phyloP scores from a whole-genome alignment of 2,329 filamentous ascomycete genomes.

The Colletotrichum gigasporum region DNA sequence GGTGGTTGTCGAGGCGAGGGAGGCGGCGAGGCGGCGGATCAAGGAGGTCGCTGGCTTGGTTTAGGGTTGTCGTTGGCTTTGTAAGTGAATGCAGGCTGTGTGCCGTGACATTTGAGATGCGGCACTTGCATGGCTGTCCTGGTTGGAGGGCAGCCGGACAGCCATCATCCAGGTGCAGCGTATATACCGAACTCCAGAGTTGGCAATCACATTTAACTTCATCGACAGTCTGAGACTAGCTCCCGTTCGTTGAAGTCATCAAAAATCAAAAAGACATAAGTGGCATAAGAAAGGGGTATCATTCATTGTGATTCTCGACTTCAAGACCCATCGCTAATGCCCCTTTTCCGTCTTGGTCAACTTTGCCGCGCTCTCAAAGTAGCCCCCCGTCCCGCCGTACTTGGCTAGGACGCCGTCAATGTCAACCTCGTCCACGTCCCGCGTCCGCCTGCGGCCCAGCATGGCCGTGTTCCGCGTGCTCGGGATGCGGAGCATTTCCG shows the following conservation, averaged over 20 bases:
- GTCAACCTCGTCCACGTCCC: slow-evolving; percentile 43
- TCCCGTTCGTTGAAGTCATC: background rate
- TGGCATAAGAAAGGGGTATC: background rate
- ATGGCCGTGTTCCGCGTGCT: slow-evolving; percentile 89
- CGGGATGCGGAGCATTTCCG: slow-evolving; percentile 88
- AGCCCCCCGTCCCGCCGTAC: slow-evolving; percentile 66
- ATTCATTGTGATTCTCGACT: slow-evolving; percentile 32
- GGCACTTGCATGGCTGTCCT: too few species aligned
- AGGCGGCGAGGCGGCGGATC: slow-evolving; percentile 47
- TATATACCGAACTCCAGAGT: too few species aligned
- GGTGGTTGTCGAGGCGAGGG: slow-evolving; percentile 52
- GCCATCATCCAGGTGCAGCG: too few species aligned
- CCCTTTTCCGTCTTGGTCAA: slow-evolving; percentile 62
- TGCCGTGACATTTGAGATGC: background rate
- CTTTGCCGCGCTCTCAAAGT: slow-evolving; percentile 67
- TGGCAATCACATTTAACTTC: too few species aligned
- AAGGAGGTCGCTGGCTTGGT: slow-evolving; percentile 37
- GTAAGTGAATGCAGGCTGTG: too few species aligned
- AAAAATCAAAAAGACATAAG: too few species aligned
- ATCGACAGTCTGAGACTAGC: too few species aligned
- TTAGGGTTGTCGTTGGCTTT: background rate
- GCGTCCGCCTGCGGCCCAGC: slow-evolving; percentile 67
- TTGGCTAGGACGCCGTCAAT: slow-evolving; percentile 55
- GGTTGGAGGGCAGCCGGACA: too few species aligned
- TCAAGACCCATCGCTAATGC: slow-evolving; percentile 40